Evolutionary conservation across 2,329 filamentous ascomycete species (phyloP).

Genomic region (Colletotrichum nymphaeae): DNA sequence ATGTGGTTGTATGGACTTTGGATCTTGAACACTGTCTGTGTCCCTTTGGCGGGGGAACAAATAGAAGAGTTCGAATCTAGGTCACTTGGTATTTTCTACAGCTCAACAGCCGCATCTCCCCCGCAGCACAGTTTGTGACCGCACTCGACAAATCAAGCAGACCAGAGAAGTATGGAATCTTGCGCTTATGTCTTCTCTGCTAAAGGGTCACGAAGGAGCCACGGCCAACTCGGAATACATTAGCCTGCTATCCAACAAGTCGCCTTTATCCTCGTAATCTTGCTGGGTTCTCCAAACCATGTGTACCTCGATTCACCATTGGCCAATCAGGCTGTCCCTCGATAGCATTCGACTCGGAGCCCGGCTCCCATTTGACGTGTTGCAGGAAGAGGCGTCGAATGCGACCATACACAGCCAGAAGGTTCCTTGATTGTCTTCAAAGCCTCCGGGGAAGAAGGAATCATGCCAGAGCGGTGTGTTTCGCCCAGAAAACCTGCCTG

Average conservation of each 20-base stretch:
- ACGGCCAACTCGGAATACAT: not conserved
- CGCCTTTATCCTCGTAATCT: not conserved
- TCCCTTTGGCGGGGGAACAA: not conserved
- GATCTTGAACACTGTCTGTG: not conserved
- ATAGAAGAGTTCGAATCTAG: not conserved
- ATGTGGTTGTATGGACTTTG: not conserved
- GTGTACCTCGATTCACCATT: not conserved
- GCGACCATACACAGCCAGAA: not conserved
- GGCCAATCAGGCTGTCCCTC: constrained; percentile 4
- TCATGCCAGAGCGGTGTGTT: not conserved
- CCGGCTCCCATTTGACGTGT: constrained; percentile 22
- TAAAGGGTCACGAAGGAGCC: no score
- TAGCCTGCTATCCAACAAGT: not conserved
- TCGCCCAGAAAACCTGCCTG: not conserved
- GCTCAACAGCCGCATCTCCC: not conserved
- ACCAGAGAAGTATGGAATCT: not conserved
- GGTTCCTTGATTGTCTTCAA: not conserved
- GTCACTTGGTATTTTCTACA: constrained; percentile 5
- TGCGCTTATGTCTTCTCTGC: not conserved
- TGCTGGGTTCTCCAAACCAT: no score
- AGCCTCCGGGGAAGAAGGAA: not conserved
- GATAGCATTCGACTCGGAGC: constrained; percentile 2
- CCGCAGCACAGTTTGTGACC: no score
- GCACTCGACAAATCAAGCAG: not conserved
- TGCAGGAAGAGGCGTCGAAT: constrained; percentile 10